A percentile compares a stretch with the other conserved stretches of the same genome.
Conservation (phyloP, 2,329 filamentous ascomycete species). For the Trichophyton equinum region DNA sequence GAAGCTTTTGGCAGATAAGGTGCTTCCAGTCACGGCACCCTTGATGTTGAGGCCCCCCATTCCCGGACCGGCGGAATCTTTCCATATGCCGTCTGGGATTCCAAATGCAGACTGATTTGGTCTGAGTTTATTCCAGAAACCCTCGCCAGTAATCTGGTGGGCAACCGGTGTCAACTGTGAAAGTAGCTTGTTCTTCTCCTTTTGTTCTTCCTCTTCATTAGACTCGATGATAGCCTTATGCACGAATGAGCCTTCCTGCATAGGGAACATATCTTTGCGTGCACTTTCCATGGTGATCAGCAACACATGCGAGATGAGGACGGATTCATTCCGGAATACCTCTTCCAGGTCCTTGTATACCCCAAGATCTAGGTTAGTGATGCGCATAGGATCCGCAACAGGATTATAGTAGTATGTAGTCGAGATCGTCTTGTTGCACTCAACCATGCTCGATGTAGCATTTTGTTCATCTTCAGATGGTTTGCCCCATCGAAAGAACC, state of each 20-base stretch:
- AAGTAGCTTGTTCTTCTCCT: constrained; percentile 16
- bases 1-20: constrained; percentile 23
- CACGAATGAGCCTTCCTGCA: constrained; percentile 19
- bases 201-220: constrained; percentile 12
- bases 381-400: constrained; percentile 20
- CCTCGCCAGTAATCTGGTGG: constrained; percentile 21
- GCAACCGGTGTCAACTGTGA: constrained; percentile 20
- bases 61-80: constrained; percentile 15
- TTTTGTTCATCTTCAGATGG: not conserved
- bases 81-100: constrained; percentile 13
- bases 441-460: not conserved
- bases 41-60: constrained; percentile 23
- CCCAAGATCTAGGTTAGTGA: constrained; percentile 21
- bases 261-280: constrained; percentile 23
- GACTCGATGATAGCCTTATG: constrained; percentile 19
- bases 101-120: constrained; percentile 7
- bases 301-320: constrained; percentile 22
- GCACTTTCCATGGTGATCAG: constrained; percentile 24
- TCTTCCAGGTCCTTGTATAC: constrained; percentile 17
- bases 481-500: constrained; percentile 19
- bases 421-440: not conserved
- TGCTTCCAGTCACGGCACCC: constrained; percentile 22
- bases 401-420: constrained; percentile 18
- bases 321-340: constrained; percentile 16
- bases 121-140: constrained; percentile 9